Evolutionary conservation across 2,329 filamentous ascomycete genomes (phyloP), one percentile per base, ranked within the genome.

Genomic region (Chaetothyriales sp.): DNA sequence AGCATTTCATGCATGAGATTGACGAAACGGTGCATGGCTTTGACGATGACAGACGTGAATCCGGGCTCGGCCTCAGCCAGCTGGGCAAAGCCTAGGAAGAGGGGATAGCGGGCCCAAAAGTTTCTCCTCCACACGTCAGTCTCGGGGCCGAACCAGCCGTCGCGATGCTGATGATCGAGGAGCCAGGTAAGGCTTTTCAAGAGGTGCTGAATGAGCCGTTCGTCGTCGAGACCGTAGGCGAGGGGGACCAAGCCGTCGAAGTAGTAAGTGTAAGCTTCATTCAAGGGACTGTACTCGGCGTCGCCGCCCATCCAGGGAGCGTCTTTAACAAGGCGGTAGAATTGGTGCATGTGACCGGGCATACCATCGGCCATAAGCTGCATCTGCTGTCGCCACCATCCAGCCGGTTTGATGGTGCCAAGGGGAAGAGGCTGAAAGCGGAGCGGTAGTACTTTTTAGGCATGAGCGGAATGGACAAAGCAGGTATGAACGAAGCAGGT

Each of bases 91-190:
- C 75, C 77, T 8, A 78, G 65, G 47, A 76, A 69, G 9, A 78
- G 64, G 13, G 74, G 70, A 56, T 70, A 74, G 13, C 76, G 65
- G 4, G 70, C 77, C 77, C 77, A 80, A 44, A 80, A 67, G 40
- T 75, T 71, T 48, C 76, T 64, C 18, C 65, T 67, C 5, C 67
- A 59, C 2, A 66, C 57, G 0, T 63, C 68, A 0, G 56, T 69
- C 63, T 80, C 77, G 0, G 75, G 75, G 0, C 77, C 77, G 18
- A 81, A 61, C 78, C 78, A 81, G 6, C 78, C 78, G 65, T 81
- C 77, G 1, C 59, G 55, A 28, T 70, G 68, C 44, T 62, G 58
- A 52, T 78, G 75, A 5, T 65, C 63, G n/a, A 81, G 63, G 1
- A 77, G 67, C 55, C 73, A 72, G 49, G 73, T 64, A 5, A 73